Evolutionary conservation across 495 filamentous ascomycete genomes (phyloP).

Genomic region (Penicillium simplicissimum): DNA sequence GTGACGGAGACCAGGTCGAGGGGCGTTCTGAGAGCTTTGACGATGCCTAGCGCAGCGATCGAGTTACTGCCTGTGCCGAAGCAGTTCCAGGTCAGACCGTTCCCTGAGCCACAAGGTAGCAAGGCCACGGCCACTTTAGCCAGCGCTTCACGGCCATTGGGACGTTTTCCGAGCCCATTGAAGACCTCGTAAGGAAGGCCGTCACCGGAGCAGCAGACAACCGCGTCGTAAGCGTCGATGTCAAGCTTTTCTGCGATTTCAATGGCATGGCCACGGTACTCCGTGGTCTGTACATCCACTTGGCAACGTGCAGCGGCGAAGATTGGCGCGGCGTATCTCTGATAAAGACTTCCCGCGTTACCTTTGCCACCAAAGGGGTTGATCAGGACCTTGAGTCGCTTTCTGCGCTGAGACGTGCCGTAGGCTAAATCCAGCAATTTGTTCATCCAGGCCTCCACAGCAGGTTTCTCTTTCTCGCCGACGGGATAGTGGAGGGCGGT

Average conservation of each 20-base stretch:
- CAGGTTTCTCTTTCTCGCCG: constrained; percentile 49
- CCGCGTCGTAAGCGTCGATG: constrained; percentile 74
- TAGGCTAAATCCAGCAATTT: constrained; percentile 71
- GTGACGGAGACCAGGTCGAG: constrained; percentile 87
- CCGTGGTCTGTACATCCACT: constrained; percentile 73
- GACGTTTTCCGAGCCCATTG: constrained; percentile 80
- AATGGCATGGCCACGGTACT: constrained; percentile 72
- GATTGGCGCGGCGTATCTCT: constrained; percentile 74
- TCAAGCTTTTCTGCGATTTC: constrained; percentile 80
- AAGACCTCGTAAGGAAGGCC: constrained; percentile 92
- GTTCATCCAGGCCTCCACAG: constrained; percentile 59
- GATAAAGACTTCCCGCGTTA: constrained; percentile 70
- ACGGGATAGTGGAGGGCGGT: constrained; percentile 62
- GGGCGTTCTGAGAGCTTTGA: constrained; percentile 81
- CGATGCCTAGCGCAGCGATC: constrained; percentile 73
- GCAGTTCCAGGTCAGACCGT: constrained; percentile 89
- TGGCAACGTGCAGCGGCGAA: constrained; percentile 79
- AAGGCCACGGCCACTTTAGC: constrained; percentile 81
- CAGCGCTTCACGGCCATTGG: constrained; percentile 73
- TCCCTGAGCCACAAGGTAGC: constrained; percentile 89
- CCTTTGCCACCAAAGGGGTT: constrained; percentile 92
- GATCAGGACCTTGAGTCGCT: constrained; percentile 81
- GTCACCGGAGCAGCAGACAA: constrained; percentile 90
- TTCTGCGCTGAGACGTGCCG: constrained; percentile 64
- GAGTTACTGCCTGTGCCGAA: constrained; percentile 77